Evolutionary conservation across 2,329 filamentous ascomycete species (phyloP).

Genomic region (Aureobasidium vineae): DNA sequence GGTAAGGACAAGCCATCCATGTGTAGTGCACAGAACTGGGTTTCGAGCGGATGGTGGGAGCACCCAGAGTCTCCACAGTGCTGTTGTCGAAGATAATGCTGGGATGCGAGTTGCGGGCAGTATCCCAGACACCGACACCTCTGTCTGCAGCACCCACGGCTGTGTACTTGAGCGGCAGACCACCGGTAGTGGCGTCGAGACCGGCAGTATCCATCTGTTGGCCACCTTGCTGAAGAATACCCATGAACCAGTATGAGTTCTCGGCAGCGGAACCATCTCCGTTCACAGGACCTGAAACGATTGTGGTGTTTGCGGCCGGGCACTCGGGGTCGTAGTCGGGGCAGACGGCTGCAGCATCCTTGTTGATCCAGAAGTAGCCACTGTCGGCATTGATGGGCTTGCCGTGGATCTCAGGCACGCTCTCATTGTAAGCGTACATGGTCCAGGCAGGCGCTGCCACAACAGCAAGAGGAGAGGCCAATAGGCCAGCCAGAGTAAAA

Average conservation of each 20-base stretch:
- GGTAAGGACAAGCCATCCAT: conserved; percentile 13
- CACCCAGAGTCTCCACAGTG: neutral
- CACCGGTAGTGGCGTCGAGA: neutral
- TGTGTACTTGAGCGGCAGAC: neutral
- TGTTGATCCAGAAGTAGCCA: conserved; percentile 15
- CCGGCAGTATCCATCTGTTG: neutral
- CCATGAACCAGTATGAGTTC: conserved; percentile 12
- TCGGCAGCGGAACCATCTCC: neutral
- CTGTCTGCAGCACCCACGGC: neutral
- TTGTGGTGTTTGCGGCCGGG: conserved; percentile 17
- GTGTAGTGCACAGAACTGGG: neutral
- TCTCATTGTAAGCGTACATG: conserved; percentile 19
- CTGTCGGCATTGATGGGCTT: conserved; percentile 22
- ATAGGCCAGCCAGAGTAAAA: conserved; percentile 9
- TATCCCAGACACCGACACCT: neutral
- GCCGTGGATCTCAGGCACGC: conserved; percentile 22
- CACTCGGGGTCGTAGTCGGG: conserved; percentile 18
- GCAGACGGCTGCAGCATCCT: conserved; percentile 14
- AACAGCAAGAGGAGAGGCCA: conserved; percentile 11
- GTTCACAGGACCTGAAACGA: conserved; percentile 10
- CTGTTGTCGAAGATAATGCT: conserved; percentile 5
- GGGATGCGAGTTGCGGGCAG: neutral
- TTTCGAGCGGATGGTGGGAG: neutral
- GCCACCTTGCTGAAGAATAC: conserved; percentile 1
- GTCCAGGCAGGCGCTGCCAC: conserved; percentile 21